These are phyloP conservation scores for Corylus avellana DNA, from an alignment of 306 rosid species.

Conservation along the genomic window DNA sequence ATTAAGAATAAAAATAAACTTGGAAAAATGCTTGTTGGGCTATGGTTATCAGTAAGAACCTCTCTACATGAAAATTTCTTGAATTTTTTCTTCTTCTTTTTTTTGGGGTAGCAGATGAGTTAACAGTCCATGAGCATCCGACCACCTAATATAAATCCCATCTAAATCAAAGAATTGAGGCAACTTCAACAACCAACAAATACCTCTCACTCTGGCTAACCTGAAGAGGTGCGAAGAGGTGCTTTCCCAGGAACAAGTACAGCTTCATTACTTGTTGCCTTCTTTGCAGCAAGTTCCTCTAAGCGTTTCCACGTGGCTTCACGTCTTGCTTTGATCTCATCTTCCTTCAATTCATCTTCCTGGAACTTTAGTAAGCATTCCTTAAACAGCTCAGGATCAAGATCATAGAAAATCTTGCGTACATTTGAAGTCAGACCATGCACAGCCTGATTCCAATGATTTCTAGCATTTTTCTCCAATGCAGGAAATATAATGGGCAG, in stretches of 20 bases:
- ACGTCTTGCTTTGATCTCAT: constrained; percentile 45
- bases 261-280: constrained; percentile 52
- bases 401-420: constrained; percentile 64
- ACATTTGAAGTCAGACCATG: constrained; percentile 74
- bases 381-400: constrained; percentile 61
- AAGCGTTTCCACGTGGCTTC: constrained; percentile 70
- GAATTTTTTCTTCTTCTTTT: not conserved
- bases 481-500: constrained; percentile 81
- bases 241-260: constrained; percentile 39
- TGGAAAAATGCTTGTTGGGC: not conserved
- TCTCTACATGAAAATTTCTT: not conserved
- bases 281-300: constrained; percentile 63
- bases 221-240: constrained; percentile 8
- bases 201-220: not conserved
- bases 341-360: constrained; percentile 56
- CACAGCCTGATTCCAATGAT: constrained; percentile 87
- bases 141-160: not conserved
- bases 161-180: constrained; percentile 14
- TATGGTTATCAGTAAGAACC: not conserved
- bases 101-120: not conserved
- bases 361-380: constrained; percentile 65
- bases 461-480: constrained; percentile 64
- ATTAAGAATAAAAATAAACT: not conserved
- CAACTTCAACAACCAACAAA: constrained; percentile 12
- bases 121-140: not conserved